Conservation (phyloP, 345 rosid species). For the Citrus maxima region DNA sequence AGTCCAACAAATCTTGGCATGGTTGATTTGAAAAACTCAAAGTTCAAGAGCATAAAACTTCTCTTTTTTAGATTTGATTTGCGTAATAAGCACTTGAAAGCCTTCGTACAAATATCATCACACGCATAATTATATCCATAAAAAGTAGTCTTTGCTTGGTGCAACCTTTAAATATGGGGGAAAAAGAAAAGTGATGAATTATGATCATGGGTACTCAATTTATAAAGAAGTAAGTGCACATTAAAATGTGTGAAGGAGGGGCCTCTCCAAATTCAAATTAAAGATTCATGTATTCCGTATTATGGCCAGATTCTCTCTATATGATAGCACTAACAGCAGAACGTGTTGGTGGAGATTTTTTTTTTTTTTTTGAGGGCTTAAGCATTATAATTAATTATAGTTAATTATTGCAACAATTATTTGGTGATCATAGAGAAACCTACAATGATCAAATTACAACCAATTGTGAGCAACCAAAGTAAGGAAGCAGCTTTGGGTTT, state of each 20-base stretch:
- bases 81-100: too few species aligned
- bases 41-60: too few species aligned
- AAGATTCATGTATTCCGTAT: not conserved
- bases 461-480: not conserved
- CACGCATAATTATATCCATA: too few species aligned
- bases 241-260: not conserved
- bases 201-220: not conserved
- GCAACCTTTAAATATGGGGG: not conserved
- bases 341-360: too few species aligned
- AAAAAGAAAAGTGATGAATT: not conserved
- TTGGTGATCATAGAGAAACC: not conserved
- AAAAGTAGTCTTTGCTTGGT: not conserved
- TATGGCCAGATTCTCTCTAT: not conserved
- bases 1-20: too few species aligned
- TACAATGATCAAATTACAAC: not conserved
- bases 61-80: too few species aligned
- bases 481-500: not conserved
- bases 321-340: not conserved
- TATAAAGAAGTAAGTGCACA: not conserved
- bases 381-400: too few species aligned
- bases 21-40: too few species aligned
- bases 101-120: too few species aligned
- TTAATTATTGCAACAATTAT: not conserved
- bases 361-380: too few species aligned
- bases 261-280: not conserved